Evolutionary conservation across 352 stramenopile genomes (phyloP).

Genomic region (Saprolegnia diclina): DNA sequence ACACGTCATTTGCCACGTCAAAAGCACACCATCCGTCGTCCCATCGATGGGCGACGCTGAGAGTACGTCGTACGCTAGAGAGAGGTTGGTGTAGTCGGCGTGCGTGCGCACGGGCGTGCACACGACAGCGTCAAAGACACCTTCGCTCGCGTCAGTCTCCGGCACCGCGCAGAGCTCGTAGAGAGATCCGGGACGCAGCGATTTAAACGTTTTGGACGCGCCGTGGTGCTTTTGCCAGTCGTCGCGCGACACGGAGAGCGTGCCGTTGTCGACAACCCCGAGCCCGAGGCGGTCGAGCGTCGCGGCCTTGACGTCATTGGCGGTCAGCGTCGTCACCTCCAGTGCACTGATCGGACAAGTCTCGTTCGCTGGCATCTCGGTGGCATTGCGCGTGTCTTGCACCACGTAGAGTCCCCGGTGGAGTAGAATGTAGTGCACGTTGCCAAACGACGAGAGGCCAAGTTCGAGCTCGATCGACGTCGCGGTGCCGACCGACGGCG

Average conservation of each 20-base stretch:
- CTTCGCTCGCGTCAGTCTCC: slow-evolving; percentile 61
- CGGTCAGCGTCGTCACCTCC: slow-evolving; percentile 34
- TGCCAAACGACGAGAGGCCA: slow-evolving; percentile 46
- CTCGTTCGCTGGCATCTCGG: slow-evolving; percentile 11
- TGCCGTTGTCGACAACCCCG: slow-evolving; percentile 70
- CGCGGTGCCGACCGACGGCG: slow-evolving; percentile 38
- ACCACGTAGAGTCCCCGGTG: slow-evolving; percentile 40
- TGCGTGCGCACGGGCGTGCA: slow-evolving; percentile 58
- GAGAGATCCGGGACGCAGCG: slow-evolving; percentile 51
- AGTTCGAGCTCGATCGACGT: slow-evolving; percentile 50
- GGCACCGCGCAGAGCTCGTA: slow-evolving; percentile 72
- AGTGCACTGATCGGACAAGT: slow-evolving; percentile 28
- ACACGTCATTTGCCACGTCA: slow-evolving; percentile 37
- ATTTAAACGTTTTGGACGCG: slow-evolving; percentile 54
- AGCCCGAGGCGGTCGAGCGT: slow-evolving; percentile 45
- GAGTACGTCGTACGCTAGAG: slow-evolving; percentile 50
- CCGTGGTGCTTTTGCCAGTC: slow-evolving; percentile 45
- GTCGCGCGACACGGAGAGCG: slow-evolving; percentile 62
- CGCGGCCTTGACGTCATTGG: slow-evolving; percentile 47
- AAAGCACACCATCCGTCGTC: slow-evolving; percentile 38
- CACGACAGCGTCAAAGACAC: slow-evolving; percentile 50
- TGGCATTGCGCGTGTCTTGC: slow-evolving; percentile 20
- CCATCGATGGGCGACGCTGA: slow-evolving; percentile 36
- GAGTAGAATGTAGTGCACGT: slow-evolving; percentile 74
- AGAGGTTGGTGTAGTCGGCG: slow-evolving; percentile 77